Evolutionary conservation across 805 yeast species (phyloP), one percentile per base, ranked within the genome.

Genomic region (Kazachstania viticola): DNA sequence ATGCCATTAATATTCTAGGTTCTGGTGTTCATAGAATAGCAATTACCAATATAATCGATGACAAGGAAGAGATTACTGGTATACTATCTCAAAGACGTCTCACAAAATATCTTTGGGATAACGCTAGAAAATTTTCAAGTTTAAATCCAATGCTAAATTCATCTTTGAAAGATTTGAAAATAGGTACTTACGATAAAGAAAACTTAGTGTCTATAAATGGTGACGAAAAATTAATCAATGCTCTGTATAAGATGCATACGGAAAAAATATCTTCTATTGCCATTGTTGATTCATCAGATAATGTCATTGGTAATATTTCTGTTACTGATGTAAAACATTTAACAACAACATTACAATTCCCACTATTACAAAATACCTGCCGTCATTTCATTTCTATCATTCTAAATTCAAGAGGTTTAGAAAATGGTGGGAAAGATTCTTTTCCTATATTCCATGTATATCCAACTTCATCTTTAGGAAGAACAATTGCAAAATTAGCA

Each of bases 361-460:
- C 79, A 37, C 62, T 82, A 39, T 66, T 88, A 36, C 75, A 75
- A 47, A 76, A 79, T 51, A 67, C 91, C 5, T 88, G 94, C 56
- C 65, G 83, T 46, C 88, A 80, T 56, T 88, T 87, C 54, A 73
- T 88, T 35, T 73, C 93, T n/a, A 78, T 84, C 39, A 84, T 85
- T 39, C 67, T 88, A 40, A 77, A 79, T 40, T 76, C 75, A 33
- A 75, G 95, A 49, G 97, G 98, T 12, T 67, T 88, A 15, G 91
- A 79, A 47, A 52, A 43, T 39, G 85, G 84, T 48, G 85, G 84
- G 47, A 84, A 85, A 57, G 98, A 88, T 60, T 83, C 91, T 26
- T 87, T 79, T 66, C 98, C 98, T 12, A 88, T 88, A 25, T 88
- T 88, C 67, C 94, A 87, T 53, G 95, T 88, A 17, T 77, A 81